Evolutionary conservation across 2,329 filamentous ascomycete genomes (phyloP).

Genomic region (Bipolaris cookei): DNA sequence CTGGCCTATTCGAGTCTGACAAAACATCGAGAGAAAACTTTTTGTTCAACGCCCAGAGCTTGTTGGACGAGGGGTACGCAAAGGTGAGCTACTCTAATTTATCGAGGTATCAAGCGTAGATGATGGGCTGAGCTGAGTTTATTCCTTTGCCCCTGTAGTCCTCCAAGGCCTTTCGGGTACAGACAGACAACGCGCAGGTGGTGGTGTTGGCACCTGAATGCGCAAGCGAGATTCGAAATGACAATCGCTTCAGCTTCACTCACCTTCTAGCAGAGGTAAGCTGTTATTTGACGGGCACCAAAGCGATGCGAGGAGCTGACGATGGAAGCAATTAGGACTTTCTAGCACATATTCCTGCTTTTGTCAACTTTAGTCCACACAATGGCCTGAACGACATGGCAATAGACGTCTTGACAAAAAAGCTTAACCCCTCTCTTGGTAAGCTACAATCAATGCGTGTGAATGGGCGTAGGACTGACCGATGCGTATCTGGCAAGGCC

Average conservation of each 20-base stretch:
- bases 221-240: background rate
- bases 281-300: background rate
- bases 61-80: background rate
- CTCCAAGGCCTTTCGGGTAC: background rate
- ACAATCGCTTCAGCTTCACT: background rate
- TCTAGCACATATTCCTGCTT: background rate
- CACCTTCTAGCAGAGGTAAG: slow-evolving; percentile 2
- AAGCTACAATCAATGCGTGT: background rate
- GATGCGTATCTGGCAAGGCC: background rate
- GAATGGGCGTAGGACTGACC: background rate
- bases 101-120: background rate
- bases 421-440: slow-evolving; percentile 1
- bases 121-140: background rate
- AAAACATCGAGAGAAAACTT: background rate
- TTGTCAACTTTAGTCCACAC: slow-evolving; percentile 1
- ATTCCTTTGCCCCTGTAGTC: background rate
- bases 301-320: background rate
- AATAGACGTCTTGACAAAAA: background rate
- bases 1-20: background rate
- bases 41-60: background rate
- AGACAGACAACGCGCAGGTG: slow-evolving; percentile 1
- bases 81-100: background rate
- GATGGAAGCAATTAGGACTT: background rate
- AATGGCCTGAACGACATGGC: slow-evolving; percentile 3
- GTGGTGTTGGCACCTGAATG: slow-evolving; percentile 1